A percentile compares a stretch with the other conserved stretches of the same genome.
Conservation (phyloP, 1,139 yeast genomes). For the Candida labiduridarum region DNA sequence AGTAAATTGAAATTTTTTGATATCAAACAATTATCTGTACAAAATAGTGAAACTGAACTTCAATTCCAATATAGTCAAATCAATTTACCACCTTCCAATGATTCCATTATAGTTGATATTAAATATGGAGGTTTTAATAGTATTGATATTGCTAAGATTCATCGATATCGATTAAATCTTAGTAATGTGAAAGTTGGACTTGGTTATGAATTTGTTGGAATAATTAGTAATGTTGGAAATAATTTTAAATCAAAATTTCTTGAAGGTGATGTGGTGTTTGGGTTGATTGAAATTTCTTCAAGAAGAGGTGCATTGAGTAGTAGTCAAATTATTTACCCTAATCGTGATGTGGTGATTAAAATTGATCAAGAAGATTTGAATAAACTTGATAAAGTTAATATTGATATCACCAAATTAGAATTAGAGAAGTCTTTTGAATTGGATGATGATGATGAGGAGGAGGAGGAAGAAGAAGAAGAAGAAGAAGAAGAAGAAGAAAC, state of each 20-base stretch:
- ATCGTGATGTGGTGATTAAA: slow-evolving; percentile 32
- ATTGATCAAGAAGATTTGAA: slow-evolving; percentile 29
- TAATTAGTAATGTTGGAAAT: slow-evolving; percentile 34
- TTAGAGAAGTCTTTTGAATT: slow-evolving; percentile 18
- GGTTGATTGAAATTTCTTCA: slow-evolving; percentile 35
- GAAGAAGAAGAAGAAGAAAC: too few relatives aligned
- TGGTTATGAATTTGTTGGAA: slow-evolving; percentile 47
- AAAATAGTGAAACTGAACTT: slow-evolving; percentile 44
- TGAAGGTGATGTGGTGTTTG: slow-evolving; percentile 42
- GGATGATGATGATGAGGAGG: slow-evolving; percentile 15
- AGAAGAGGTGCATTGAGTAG: slow-evolving; percentile 43
- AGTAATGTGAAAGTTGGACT: slow-evolving; percentile 44
- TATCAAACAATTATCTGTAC: slow-evolving; percentile 44
- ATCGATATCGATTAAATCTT: slow-evolving; percentile 38
- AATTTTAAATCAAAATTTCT: slow-evolving; percentile 25
- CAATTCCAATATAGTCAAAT: slow-evolving; percentile 46
- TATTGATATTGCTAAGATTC: slow-evolving; percentile 40
- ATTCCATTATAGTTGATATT: slow-evolving; percentile 39
- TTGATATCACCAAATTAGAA: slow-evolving; percentile 16
- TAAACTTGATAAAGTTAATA: slow-evolving; percentile 22
- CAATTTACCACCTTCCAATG: slow-evolving; percentile 35
- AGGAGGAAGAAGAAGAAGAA: slow-evolving; percentile 13
- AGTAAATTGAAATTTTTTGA: slow-evolving; percentile 38
- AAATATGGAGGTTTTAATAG: slow-evolving; percentile 43
- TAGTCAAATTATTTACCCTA: slow-evolving; percentile 36